These are phyloP conservation scores for Gossypium raimondii DNA, from an alignment of 345 rosid species.

Conservation along the genomic window DNA sequence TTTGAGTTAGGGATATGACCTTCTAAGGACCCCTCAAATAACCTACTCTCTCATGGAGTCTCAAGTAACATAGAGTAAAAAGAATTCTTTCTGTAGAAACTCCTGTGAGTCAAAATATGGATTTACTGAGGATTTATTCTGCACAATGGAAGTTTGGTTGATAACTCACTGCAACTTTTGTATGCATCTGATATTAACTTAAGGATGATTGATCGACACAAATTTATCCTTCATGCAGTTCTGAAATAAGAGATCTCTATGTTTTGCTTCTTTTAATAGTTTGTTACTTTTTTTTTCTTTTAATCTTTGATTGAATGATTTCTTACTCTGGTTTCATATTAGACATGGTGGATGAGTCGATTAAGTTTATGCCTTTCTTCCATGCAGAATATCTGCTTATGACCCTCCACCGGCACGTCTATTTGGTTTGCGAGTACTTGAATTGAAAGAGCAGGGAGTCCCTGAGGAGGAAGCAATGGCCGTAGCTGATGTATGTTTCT, in stretches of 20 bases:
- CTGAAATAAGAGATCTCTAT: background rate
- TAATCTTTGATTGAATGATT: background rate
- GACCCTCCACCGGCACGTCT: constrained; percentile 77
- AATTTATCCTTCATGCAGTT: background rate
- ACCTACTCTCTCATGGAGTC: background rate
- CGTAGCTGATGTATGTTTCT: constrained; percentile 60
- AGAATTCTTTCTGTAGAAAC: background rate
- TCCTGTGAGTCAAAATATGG: background rate
- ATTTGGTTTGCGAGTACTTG: constrained; percentile 66
- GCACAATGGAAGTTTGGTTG: background rate
- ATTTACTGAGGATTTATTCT: background rate
- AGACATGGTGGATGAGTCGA: background rate
- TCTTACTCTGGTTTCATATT: constrained; percentile 8
- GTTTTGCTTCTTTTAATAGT: background rate
- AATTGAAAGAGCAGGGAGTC: constrained; percentile 76
- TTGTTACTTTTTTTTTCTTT: background rate
- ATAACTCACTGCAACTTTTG: background rate
- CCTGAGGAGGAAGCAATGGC: constrained; percentile 68
- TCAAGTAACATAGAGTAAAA: background rate
- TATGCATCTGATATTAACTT: background rate
- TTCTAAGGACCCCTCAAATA: background rate
- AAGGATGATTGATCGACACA: background rate
- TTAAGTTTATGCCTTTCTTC: constrained; percentile 20
- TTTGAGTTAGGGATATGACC: background rate
- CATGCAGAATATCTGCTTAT: constrained; percentile 50